Base-by-base conservation (phyloP, 306 rosid genomes). In the Rosa lucieae region DNA sequence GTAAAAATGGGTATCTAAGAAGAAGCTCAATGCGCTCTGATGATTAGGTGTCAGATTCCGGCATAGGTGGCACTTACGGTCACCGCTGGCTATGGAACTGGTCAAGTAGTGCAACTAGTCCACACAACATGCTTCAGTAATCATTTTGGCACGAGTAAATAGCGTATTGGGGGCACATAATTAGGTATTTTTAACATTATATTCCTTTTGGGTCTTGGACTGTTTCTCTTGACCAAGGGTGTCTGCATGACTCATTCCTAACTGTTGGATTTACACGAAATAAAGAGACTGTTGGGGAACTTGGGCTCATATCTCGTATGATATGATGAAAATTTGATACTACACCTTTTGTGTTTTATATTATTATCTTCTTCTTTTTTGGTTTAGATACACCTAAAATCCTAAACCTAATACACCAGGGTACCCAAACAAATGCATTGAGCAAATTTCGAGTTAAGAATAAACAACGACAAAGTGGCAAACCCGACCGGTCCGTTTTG, bases 21-120 rank as follows among this genome's bases (percentile, higher is more conserved):
- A 26, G 44, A 61, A 43, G 6, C 70, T 43, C 53, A 49, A 48
- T 72, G 37, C 13, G 35, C 14, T 49, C 76, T 18, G 49, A 35
- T 73, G 49, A 35, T 73, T 52, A 20, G 77, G 67, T 39, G 77
- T 35, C n/a, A 53, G 67, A 73, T 74, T 74, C 77, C 67, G 67
- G 67, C 51, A 17, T 53, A 73, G 65, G 77, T 73, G 67, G 77
- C 77, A 73, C 26, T 21, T 39, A 18, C 37, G 35, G 51, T 55
- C 77, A 39, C 67, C 49, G 67, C n/a, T 39, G 77, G 77, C 51
- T 55, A 65, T 39, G 4, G 58, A 75, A 75, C 11, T 26, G 78
- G 78, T 75, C 78, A 61, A 75, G 71, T 46, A 20, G 40, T 44
- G 59, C 56, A 10, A 14, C 70, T 43, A 21, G 43, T 3, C 8